Evolutionary conservation across 306 rosid genomes (phyloP).

Genomic region (Prunus kanzakura): DNA sequence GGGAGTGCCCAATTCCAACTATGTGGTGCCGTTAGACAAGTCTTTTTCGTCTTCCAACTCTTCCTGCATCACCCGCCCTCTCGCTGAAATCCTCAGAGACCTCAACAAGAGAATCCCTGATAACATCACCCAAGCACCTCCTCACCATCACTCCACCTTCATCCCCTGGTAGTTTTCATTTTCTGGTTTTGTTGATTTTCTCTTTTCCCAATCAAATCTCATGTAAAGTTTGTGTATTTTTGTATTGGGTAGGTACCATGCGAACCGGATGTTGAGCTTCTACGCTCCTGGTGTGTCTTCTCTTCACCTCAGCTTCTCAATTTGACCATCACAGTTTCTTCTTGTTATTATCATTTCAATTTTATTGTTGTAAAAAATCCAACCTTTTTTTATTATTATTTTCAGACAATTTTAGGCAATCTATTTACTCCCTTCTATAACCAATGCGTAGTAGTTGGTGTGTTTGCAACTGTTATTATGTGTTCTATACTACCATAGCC

Average conservation of each 20-base stretch:
- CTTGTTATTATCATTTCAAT: neutral
- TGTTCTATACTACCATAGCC: neutral
- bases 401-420: neutral
- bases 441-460: neutral
- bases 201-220: neutral
- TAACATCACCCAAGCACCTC: constrained; percentile 47
- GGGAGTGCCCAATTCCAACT: constrained; percentile 65
- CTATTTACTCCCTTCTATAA: neutral
- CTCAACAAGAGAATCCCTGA: constrained; percentile 90
- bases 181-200: neutral
- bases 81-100: constrained; percentile 83
- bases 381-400: neutral
- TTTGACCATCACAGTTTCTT: neutral
- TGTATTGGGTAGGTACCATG: constrained; percentile 69
- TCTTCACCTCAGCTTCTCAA: neutral
- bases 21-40: constrained; percentile 85
- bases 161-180: constrained; percentile 63
- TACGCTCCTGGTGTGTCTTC: constrained; percentile 78
- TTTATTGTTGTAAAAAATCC: neutral
- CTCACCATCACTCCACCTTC: constrained; percentile 34
- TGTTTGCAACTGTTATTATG: neutral
- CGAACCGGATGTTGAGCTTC: constrained; percentile 96
- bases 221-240: neutral
- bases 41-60: constrained; percentile 64
- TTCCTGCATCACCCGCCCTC: constrained; percentile 78